These are phyloP conservation scores for Penicillium rolfsii DNA, from an alignment of 2,329 filamentous ascomycete species.

Conservation along the genomic window DNA sequence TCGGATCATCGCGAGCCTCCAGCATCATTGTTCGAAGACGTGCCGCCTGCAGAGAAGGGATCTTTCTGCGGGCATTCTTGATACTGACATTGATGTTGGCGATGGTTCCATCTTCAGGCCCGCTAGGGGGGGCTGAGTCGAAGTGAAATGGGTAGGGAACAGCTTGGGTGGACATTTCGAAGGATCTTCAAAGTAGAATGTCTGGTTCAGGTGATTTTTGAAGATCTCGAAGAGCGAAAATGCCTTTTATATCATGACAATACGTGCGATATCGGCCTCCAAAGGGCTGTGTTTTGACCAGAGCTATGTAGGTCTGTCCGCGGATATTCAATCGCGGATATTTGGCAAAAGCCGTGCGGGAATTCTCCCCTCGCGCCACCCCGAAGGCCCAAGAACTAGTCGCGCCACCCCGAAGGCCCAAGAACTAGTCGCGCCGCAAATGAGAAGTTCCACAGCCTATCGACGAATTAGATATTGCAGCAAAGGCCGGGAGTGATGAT, in stretches of 20 bases:
- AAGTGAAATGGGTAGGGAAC: slow-evolving; percentile 27
- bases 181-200: background rate
- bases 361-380: slow-evolving; percentile 2
- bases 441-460: background rate
- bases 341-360: slow-evolving; percentile 12
- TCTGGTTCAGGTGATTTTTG: background rate
- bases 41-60: slow-evolving; percentile 20
- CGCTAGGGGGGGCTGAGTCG: slow-evolving; percentile 6
- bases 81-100: slow-evolving; percentile 10
- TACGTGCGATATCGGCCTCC: slow-evolving; percentile 8
- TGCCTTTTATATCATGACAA: slow-evolving; percentile 1
- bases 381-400: background rate
- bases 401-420: background rate
- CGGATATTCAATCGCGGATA: slow-evolving; percentile 14
- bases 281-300: background rate
- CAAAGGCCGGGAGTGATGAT: background rate
- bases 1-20: slow-evolving; percentile 46
- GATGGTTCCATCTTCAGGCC: slow-evolving; percentile 15
- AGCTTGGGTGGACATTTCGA: slow-evolving; percentile 17
- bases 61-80: slow-evolving; percentile 17
- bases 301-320: slow-evolving; percentile 1
- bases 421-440: background rate
- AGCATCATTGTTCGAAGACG: slow-evolving; percentile 45
- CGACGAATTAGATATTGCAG: background rate
- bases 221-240: background rate